Conservation (phyloP, 148 eudicot genomes). For the Camellia granthamiana region DNA sequence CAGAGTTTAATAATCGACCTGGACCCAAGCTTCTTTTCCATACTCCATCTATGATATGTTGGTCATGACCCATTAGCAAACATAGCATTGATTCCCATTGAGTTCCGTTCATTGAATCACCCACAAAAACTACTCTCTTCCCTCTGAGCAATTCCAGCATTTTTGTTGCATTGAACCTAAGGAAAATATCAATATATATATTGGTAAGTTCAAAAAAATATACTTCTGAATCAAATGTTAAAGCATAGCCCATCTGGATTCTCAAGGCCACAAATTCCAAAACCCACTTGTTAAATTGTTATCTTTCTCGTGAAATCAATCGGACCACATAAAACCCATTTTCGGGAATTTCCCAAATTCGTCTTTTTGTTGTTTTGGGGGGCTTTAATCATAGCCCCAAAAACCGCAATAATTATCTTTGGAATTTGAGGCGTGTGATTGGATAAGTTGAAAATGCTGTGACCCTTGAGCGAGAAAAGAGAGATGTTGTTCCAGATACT, state of each 20-base stretch:
- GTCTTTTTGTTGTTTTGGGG: background rate
- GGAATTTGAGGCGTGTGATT: background rate
- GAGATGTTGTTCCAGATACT: conserved; percentile 21
- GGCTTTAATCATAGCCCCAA: conserved; percentile 9
- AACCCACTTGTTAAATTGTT: background rate
- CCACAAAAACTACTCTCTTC: too few relatives aligned
- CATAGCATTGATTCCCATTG: too few relatives aligned
- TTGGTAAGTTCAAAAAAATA: too few relatives aligned
- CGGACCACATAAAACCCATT: conserved; percentile 15
- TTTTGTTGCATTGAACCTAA: too few relatives aligned
- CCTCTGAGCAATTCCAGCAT: too few relatives aligned
- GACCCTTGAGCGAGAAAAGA: background rate
- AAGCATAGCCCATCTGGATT: background rate
- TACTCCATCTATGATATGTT: too few relatives aligned
- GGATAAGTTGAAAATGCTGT: conserved; percentile 13
- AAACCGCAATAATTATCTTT: background rate
- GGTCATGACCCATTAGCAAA: too few relatives aligned
- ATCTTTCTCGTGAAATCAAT: background rate
- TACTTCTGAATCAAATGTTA: too few relatives aligned
- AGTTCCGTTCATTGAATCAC: too few relatives aligned
- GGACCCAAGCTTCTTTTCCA: too few relatives aligned
- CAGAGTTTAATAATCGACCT: too few relatives aligned
- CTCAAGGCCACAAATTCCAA: background rate
- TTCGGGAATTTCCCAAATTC: background rate
- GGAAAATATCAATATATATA: too few relatives aligned